Base-by-base conservation (phyloP, 345 rosid genomes). In the Camelina sativa region DNA sequence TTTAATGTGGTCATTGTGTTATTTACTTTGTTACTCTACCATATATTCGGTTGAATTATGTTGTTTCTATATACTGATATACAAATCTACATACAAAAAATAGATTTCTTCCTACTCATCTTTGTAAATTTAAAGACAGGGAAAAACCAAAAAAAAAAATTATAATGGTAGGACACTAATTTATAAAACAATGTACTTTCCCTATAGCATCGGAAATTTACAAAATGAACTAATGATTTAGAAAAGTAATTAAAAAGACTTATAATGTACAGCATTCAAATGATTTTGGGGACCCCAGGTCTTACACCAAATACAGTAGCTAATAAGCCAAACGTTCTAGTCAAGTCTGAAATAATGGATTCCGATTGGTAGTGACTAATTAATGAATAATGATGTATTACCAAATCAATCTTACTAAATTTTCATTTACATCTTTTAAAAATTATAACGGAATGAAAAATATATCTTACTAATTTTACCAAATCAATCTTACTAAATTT, bases 241-340 rank as follows among this genome's bases (percentile, higher is more conserved):
- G 43, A 30, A 30, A 47, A n/a, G 15, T 4, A n/a, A 7, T 34
- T 7, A 34, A 25, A 43, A 2, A 25, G 7, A 13, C 3, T 11
- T 34, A 34, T 34, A 34, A 53, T 53, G 34, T 53, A 44, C 3
- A 44, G 48, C 16, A 63, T 44, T 23, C 30, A 60, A 38, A 37
- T 19, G 47, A 60, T 60, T 37, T 37, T 37, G 10, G 65, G 28
- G 65, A 37, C 47, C 47, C 65, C 47, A 59, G 6, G 8, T 59
- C 28, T 16, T 19, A 3, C 11, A 8, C 16, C 37, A 60, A 11
- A 17, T n/a, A n/a, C n/a, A n/a, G n/a, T 23, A 64, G n/a, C 25
- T 30, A 47, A 64, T 64, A 64, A 32, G 38, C 25, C 57, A 65
- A 43, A 65, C 17, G 17, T 20, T 46, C 16, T 64, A 64, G 55